A percentile compares a stretch with the other conserved stretches of the same genome.
phyloP scores from a whole-genome alignment of 1,139 yeast species.

The Candida sanyaensis region DNA sequence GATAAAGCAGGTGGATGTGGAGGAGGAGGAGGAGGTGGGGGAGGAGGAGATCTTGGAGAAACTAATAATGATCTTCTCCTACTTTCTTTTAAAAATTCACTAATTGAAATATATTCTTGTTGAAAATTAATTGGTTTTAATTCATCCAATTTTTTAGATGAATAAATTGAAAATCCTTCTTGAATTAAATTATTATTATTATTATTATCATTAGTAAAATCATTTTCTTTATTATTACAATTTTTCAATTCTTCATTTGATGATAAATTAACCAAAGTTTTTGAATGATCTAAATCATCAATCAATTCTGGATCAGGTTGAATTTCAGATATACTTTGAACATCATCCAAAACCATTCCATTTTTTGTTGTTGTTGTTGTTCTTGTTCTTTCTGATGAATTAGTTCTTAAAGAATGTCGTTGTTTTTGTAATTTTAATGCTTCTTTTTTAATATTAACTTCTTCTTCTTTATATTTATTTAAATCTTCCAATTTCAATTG shows the following conservation, averaged over 20 bases:
- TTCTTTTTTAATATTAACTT: conserved; percentile 8
- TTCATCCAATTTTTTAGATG: conserved; percentile 6
- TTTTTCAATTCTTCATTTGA: neutral
- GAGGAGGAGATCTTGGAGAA: neutral
- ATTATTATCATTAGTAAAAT: too few relatives aligned
- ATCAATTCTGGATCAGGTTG: conserved; percentile 12
- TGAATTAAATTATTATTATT: neutral
- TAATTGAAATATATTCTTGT: conserved; percentile 13
- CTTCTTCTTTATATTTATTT: conserved; percentile 13
- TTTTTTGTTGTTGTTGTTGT: neutral
- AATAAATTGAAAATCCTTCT: conserved; percentile 12
- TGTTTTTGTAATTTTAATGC: conserved; percentile 6
- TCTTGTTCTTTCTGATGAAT: neutral
- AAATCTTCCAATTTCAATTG: conserved; percentile 43
- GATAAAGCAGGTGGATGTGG: too few relatives aligned
- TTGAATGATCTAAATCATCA: conserved; percentile 5
- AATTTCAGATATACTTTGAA: conserved; percentile 8
- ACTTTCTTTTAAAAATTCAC: conserved; percentile 15
- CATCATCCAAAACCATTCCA: neutral
- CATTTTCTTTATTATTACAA: neutral
- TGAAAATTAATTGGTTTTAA: conserved; percentile 9
- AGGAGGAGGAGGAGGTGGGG: too few relatives aligned
- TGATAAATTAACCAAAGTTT: conserved; percentile 2
- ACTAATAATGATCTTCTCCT: conserved; percentile 8
- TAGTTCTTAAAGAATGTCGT: neutral